phyloP scores from a whole-genome alignment of 2,329 filamentous ascomycete genomes.

The Hirsutella thompsonii region DNA sequence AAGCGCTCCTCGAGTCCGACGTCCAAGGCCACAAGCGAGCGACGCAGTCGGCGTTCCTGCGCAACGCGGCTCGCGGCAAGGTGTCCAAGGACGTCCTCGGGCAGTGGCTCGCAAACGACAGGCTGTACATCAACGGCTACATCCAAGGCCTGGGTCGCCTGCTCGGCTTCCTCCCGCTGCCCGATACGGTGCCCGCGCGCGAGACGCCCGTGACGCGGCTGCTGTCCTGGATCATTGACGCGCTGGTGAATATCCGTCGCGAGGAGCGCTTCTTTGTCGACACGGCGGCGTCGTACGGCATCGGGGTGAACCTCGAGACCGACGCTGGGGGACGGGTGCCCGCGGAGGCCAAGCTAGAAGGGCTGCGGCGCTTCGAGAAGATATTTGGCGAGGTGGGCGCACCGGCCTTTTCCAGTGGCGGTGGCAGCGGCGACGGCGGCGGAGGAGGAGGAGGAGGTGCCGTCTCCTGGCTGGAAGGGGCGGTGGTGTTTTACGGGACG shows the following conservation, averaged over 20 bases:
- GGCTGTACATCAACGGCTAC: conserved; percentile 59
- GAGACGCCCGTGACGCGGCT: conserved; percentile 36
- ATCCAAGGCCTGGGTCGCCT: conserved; percentile 54
- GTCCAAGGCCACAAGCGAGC: conserved; percentile 35
- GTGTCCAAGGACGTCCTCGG: conserved; percentile 42
- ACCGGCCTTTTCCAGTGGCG: too few relatives aligned
- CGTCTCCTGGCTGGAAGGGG: conserved; percentile 45
- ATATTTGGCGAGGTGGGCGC: conserved; percentile 47
- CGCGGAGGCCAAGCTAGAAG: conserved; percentile 22
- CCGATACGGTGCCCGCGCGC: conserved; percentile 14
- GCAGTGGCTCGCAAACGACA: conserved; percentile 60
- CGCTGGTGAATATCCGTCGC: conserved; percentile 51
- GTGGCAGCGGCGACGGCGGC: too few relatives aligned
- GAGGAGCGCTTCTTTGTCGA: conserved; percentile 58
- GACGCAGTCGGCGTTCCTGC: conserved; percentile 55
- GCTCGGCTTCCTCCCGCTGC: conserved; percentile 47
- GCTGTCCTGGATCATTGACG: conserved; percentile 49
- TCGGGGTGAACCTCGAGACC: conserved; percentile 31
- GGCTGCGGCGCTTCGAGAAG: conserved; percentile 22
- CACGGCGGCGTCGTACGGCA: conserved; percentile 45
- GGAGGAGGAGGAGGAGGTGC: background rate
- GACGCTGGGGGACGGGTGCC: conserved; percentile 10
- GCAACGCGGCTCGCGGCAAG: conserved; percentile 48
- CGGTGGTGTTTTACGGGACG: conserved; percentile 66
- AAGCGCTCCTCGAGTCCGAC: conserved; percentile 39